Conservation (phyloP, 2,329 filamentous ascomycete species). For the Trichoderma aggressivum region DNA sequence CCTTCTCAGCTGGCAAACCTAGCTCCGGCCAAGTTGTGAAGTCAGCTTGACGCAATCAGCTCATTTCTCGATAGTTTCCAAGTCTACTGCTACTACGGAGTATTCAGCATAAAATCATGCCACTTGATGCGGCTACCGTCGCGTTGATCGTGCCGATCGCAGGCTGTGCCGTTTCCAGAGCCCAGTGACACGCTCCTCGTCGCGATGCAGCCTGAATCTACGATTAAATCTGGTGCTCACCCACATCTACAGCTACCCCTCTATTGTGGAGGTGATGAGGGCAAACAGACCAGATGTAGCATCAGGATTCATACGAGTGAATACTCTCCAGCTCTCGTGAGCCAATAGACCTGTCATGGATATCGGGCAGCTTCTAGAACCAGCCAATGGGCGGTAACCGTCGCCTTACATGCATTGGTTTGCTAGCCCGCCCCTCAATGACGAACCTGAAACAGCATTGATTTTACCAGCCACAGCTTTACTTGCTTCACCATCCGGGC, state of each 20-base stretch:
- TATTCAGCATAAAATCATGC: background rate
- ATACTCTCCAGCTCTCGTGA: background rate
- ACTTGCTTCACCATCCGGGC: background rate
- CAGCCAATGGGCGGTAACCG: background rate
- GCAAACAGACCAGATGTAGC: background rate
- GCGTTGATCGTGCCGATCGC: constrained; percentile 7
- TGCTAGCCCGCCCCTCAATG: constrained; percentile 13
- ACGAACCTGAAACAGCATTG: constrained; percentile 19
- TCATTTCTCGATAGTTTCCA: constrained; percentile 8
- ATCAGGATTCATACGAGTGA: background rate
- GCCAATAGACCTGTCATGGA: background rate
- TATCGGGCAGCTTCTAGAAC: background rate
- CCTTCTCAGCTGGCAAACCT: background rate
- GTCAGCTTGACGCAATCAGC: constrained; percentile 8
- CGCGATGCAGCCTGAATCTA: constrained; percentile 7
- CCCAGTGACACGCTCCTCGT: background rate
- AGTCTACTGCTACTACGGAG: background rate
- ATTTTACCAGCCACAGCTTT: constrained; percentile 8
- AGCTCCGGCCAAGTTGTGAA: background rate
- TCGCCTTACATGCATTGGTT: background rate
- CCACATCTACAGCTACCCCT: background rate
- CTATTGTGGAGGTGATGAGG: background rate
- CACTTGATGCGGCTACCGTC: background rate
- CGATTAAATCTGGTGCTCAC: constrained; percentile 3
- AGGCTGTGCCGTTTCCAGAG: background rate